Conservation (phyloP, 176 grass and related monocot species). For the Zoysia pacifica region DNA sequence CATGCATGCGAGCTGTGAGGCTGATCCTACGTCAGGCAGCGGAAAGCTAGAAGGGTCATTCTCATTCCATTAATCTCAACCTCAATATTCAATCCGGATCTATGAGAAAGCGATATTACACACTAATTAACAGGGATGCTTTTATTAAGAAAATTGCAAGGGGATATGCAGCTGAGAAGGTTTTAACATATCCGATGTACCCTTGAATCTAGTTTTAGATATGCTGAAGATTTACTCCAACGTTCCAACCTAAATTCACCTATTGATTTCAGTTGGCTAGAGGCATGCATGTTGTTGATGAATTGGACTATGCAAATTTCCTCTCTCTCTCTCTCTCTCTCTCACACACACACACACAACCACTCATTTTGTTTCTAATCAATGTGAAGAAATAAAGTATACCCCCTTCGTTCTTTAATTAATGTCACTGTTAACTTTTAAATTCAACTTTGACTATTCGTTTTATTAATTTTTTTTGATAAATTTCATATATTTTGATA, state of each 20-base stretch:
- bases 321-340: neutral
- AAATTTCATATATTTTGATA: too few relatives aligned
- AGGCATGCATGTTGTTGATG: neutral
- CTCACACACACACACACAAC: neutral
- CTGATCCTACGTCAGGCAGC: neutral
- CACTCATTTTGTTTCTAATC: neutral
- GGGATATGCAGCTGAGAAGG: too few relatives aligned
- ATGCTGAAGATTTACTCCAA: neutral
- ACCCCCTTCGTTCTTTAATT: neutral
- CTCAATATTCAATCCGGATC: slow-evolving; percentile 32
- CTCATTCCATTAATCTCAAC: slow-evolving; percentile 8
- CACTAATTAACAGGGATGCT: neutral
- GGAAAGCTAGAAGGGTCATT: slow-evolving; percentile 27
- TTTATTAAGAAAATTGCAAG: too few relatives aligned
- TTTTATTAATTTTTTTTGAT: too few relatives aligned
- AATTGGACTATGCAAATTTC: neutral
- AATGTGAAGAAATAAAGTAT: slow-evolving; percentile 7
- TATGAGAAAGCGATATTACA: slow-evolving; percentile 31
- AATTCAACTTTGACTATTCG: too few relatives aligned
- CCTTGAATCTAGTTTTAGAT: too few relatives aligned
- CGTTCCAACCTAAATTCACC: neutral
- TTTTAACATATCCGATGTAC: too few relatives aligned
- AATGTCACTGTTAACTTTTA: too few relatives aligned
- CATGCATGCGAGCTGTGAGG: slow-evolving; percentile 19
- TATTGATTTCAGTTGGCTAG: neutral